Conservation (phyloP, 352 stramenopile genomes). For the Phytophthora brassicae region DNA sequence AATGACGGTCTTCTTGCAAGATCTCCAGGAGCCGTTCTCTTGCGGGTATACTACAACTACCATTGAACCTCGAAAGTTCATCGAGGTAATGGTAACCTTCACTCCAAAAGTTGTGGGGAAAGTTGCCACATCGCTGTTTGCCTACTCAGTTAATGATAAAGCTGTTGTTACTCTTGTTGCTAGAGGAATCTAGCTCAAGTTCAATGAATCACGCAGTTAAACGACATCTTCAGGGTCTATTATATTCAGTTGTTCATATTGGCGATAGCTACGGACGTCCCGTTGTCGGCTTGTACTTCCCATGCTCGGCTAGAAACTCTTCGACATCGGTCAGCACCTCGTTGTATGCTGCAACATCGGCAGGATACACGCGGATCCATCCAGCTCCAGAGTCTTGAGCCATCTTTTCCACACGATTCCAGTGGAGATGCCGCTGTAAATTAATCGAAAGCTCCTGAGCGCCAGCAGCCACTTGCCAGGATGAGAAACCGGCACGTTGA, state of each 20-base stretch:
- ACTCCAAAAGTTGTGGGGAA: slow-evolving; percentile 77
- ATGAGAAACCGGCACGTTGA: slow-evolving; percentile 78
- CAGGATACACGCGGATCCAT: slow-evolving; percentile 87
- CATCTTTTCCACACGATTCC: slow-evolving; percentile 89
- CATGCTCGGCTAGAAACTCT: slow-evolving; percentile 61
- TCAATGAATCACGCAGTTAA: slow-evolving; percentile 1
- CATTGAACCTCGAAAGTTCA: slow-evolving; percentile 83
- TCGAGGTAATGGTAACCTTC: slow-evolving; percentile 79
- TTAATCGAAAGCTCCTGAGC: slow-evolving; percentile 89
- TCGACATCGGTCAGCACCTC: slow-evolving; percentile 81
- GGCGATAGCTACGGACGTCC: slow-evolving; percentile 18
- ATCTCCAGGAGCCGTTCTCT: slow-evolving; percentile 74
- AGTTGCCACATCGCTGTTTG: slow-evolving; percentile 79
- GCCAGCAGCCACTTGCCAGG: slow-evolving; percentile 82
- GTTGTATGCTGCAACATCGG: slow-evolving; percentile 70
- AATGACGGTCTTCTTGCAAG: slow-evolving; percentile 86
- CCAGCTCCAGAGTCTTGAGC: slow-evolving; percentile 79
- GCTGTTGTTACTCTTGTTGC: slow-evolving; percentile 79
- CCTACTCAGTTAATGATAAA: slow-evolving; percentile 80
- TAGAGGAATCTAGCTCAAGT: slow-evolving; percentile 49
- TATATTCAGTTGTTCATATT: slow-evolving; percentile 19
- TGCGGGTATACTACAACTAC: slow-evolving; percentile 76
- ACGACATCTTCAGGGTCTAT: slow-evolving; percentile 26
- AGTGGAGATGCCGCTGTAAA: slow-evolving; percentile 85
- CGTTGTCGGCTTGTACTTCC: slow-evolving; percentile 34